Percentiles rank a stretch among this genome's conserved stretches.
These are phyloP conservation scores for Globisporangium lucens DNA, from an alignment of 352 stramenopile species.

Conservation along the genomic window DNA sequence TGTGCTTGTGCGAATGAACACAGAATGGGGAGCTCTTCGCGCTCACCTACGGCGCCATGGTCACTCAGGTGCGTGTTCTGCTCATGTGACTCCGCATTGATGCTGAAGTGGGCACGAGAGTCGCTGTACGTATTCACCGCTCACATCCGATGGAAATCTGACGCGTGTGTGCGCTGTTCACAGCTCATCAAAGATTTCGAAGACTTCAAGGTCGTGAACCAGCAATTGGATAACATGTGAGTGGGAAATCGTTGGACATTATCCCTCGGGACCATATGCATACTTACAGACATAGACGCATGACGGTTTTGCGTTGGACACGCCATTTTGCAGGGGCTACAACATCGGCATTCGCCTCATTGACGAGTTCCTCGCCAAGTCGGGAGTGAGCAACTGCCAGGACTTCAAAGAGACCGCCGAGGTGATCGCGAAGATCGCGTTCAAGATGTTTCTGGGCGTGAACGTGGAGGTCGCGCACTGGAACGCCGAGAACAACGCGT, in stretches of 20 bases:
- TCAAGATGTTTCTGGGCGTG: conserved; percentile 98
- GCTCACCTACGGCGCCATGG: conserved; percentile 96
- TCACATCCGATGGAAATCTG: background rate
- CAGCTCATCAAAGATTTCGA: conserved; percentile 96
- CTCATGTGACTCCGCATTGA: too few species aligned
- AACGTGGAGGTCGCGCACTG: conserved; percentile 90
- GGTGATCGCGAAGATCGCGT: conserved; percentile 94
- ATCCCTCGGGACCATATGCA: too few species aligned
- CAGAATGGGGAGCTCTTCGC: conserved; percentile 97
- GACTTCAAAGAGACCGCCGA: conserved; percentile 95
- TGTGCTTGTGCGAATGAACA: conserved; percentile 2
- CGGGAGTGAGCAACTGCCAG: conserved; percentile 68
- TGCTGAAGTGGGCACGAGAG: too few species aligned
- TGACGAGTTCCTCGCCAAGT: conserved; percentile 98
- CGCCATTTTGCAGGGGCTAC: conserved; percentile 74
- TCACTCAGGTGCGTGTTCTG: conserved; percentile 77
- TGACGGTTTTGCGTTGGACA: background rate
- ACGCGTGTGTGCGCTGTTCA: background rate
- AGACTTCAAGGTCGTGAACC: conserved; percentile 93
- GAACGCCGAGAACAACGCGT: conserved; percentile 85
- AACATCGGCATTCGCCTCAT: conserved; percentile 97
- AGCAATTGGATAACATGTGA: conserved; percentile 95
- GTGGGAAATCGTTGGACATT: background rate
- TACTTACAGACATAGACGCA: background rate
- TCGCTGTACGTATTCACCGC: background rate